Evolutionary conservation across 2,329 filamentous ascomycete genomes (phyloP).

Genomic region (Clarireedia hainanense): DNA sequence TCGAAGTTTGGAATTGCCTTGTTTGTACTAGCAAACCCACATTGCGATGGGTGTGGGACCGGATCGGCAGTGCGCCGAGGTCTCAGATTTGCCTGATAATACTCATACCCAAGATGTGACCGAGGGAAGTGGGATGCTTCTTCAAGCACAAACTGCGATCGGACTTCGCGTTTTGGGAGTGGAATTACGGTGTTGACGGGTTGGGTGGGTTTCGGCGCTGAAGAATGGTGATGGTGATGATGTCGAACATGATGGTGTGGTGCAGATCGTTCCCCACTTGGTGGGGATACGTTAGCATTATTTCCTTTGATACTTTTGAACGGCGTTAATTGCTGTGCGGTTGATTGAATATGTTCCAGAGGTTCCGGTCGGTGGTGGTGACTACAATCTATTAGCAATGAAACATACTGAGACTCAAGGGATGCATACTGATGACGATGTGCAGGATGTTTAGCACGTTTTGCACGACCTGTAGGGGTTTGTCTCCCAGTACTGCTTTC

Average conservation of each 20-base stretch:
- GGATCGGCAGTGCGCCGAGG: conserved; percentile 34
- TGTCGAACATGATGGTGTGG: conserved; percentile 27
- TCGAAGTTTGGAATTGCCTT: conserved; percentile 58
- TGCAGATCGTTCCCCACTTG: conserved; percentile 25
- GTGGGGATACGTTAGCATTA: conserved; percentile 37
- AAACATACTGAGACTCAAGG: conserved; percentile 37
- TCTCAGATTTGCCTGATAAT: conserved; percentile 66
- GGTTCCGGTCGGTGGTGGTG: conserved; percentile 48
- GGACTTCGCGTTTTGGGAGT: conserved; percentile 58
- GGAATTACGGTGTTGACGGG: conserved; percentile 39
- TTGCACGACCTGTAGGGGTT: conserved; percentile 51
- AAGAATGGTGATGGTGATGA: conserved; percentile 39
- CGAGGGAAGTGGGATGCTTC: conserved; percentile 64
- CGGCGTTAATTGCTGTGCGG: conserved; percentile 35
- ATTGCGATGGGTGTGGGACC: conserved; percentile 29
- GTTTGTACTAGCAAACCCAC: conserved; percentile 24
- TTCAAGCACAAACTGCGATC: conserved; percentile 63
- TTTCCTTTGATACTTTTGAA: conserved; percentile 44
- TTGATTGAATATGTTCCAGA: conserved; percentile 38
- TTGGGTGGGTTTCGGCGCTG: conserved; percentile 24
- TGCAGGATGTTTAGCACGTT: conserved; percentile 56
- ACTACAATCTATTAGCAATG: conserved; percentile 16
- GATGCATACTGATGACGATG: conserved; percentile 12
- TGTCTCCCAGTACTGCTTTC: conserved; percentile 58
- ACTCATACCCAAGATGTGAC: conserved; percentile 73